Percentiles rank a stretch among this genome's conserved stretches.
These are phyloP conservation scores for Vanilla planifolia DNA, from an alignment of 106 monocot genomes.

Conservation along the genomic window DNA sequence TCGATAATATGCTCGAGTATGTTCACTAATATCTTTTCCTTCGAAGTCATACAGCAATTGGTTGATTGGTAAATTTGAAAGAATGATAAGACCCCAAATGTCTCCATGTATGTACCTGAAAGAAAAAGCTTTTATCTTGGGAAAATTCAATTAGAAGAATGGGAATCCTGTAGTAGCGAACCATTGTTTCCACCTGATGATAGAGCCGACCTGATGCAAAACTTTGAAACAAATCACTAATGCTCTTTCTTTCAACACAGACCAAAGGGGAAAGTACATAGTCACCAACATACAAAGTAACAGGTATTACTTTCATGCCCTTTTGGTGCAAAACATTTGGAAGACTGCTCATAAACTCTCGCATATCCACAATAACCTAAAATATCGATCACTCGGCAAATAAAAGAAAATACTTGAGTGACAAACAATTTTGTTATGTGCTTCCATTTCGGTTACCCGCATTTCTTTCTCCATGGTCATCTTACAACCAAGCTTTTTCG, in stretches of 20 bases:
- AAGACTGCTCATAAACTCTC: conserved; percentile 99
- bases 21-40: too few relatives aligned
- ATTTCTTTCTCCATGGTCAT: conserved; percentile 72
- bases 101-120: conserved; percentile 51
- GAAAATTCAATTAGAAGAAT: conserved; percentile 98
- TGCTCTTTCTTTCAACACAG: conserved; percentile 99
- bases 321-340: conserved; percentile 97
- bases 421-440: too few relatives aligned
- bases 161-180: conserved; percentile 85
- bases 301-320: conserved; percentile 82
- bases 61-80: too few relatives aligned
- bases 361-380: conserved; percentile 97
- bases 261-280: conserved; percentile 92
- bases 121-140: conserved; percentile 96
- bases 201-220: conserved; percentile 94
- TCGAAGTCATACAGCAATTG: too few relatives aligned
- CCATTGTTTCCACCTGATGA: conserved; percentile 94
- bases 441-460: conserved; percentile 45
- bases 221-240: conserved; percentile 86
- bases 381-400: too few relatives aligned
- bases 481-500: conserved; percentile 94
- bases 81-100: background rate
- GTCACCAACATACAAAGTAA: conserved; percentile 90
- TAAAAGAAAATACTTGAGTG: too few relatives aligned
- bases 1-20: too few relatives aligned